Conservation (phyloP, 495 filamentous ascomycete genomes). For the Daldinia decipiens region DNA sequence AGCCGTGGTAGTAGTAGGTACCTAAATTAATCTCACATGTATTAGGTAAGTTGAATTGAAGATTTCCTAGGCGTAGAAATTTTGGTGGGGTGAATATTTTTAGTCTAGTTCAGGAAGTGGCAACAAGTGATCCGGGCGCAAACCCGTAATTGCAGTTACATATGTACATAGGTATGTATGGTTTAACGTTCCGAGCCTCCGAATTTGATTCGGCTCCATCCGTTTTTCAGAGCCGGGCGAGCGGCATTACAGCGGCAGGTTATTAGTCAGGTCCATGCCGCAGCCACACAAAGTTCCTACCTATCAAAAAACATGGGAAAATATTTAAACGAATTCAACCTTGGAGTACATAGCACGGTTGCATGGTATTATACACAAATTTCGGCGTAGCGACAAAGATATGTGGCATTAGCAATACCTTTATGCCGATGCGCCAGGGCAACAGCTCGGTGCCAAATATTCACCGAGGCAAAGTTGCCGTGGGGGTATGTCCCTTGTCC, state of each 20-base stretch:
- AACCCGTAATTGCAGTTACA: not conserved
- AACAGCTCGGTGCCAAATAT: conserved; percentile 29
- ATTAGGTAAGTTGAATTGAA: conserved; percentile 35
- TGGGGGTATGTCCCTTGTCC: conserved; percentile 26
- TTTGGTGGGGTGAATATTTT: conserved; percentile 48
- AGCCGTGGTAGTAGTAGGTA: conserved; percentile 4
- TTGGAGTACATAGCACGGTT: not conserved
- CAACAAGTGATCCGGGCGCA: not conserved
- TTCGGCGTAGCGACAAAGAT: conserved; percentile 3
- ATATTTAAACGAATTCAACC: not conserved
- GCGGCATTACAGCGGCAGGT: conserved; percentile 30
- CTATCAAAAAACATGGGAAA: not conserved
- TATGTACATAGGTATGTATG: not conserved
- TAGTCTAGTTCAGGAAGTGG: not conserved
- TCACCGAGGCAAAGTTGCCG: conserved; percentile 43
- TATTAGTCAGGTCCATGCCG: conserved; percentile 9
- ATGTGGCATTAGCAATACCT: conserved; percentile 25
- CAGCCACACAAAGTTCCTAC: conserved; percentile 12
- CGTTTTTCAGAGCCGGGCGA: conserved; percentile 35
- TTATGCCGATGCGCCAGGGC: conserved; percentile 29
- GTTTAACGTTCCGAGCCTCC: conserved; percentile 42
- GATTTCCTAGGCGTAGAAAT: conserved; percentile 37
- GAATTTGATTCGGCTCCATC: conserved; percentile 40
- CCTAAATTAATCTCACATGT: conserved; percentile 21
- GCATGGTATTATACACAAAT: not conserved